Evolutionary conservation across 306 rosid species (phyloP), one percentile per base, ranked within the genome.

Genomic region (Gynostemma pentaphyllum): DNA sequence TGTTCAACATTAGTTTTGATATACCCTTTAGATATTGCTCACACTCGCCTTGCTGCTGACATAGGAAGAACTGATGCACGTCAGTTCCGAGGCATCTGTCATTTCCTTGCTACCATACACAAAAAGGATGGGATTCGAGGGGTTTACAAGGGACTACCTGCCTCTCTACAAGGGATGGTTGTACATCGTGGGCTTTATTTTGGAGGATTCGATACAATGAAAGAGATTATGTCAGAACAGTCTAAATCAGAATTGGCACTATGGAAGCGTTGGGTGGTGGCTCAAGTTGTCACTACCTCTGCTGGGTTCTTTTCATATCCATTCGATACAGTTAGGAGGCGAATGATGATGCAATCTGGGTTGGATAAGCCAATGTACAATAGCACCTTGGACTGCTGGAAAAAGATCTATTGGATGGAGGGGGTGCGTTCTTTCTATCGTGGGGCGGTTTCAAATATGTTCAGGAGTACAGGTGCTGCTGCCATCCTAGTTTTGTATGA

Each of bases 261-360:
- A 68, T 88, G 95, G 94, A 78, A 86, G 74, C 90, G 96, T 0
- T 92, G 96, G 96, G 54, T 71, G 32, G 94, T 80, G 60, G 99
- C 96, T 74, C 97, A 88, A 82, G 99, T 80, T 1, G 97, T 88
- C 52, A 88, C 96, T 22, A 88, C 99, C 14, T 82, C 97, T 0
- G 96, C 99, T 1, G 94, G 99, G 48, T 54, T 88, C 78, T 28
- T 88, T 68, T 92, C 97, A 13, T 92, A 92, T 74, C 97, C 99
- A 0, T 59, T 92, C 66, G 97, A 92, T 72, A 92, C 99, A 0
- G 95, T 88, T 68, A 77, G 99, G 8, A 77, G 99, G 86, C 85
- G 99, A 62, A 92, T 92, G 94, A 92, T 92, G 99, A 92, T 92
- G 97, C 99, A 92, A 69, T 92, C 97, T 4, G 99, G 99, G n/a